Base-by-base conservation (phyloP, 768 basidiomycete genomes). In the Lentinula boryana region DNA sequence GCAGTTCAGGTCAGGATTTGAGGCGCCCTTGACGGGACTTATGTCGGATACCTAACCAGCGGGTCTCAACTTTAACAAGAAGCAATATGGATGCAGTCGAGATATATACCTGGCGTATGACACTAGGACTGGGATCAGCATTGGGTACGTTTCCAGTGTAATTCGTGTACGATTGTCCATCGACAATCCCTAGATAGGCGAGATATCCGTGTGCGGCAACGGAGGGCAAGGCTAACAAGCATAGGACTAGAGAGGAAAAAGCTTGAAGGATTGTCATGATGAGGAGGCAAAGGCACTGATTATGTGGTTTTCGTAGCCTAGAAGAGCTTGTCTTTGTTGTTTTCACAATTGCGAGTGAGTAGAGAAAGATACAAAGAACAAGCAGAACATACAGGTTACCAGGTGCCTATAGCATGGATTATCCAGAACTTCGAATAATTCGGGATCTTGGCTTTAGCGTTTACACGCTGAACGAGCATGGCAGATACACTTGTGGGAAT, bases 171-270 rank as follows among this genome's bases (percentile, higher is more conserved):
- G 60, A 56, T 53, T 70, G 73, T 46, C 81, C 80, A 50, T 80
- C 79, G 16, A n/a, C 36, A 31, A 84, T 75, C 43, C 67, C 64
- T 18, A 84, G 71, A 56, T 71, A 65, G 3, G 71, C 71, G 35
- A 83, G 64, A 61, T 74, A 81, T 5, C 81, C 81, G 58, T 83
- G 81, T 16, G 76, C 80, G 13, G 67, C 65, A 21, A 71, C 75
- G 56, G 56, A 38, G n/a, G 53, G 36, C 33, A 54, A 63, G 3
- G 69, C 65, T n/a, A 62, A 41, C 18, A 67, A 38, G 31, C 63
- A 62, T 50, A 69, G 60, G 51, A 68, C 41, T 12, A 31, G 12
- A 32, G 56, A 49, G 18, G 38, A 21, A 23, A 21, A 13, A 36
- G 13, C 8, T 61, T 8, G 46, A 55, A 50, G 43, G 6, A 61